A percentile compares a stretch with the other conserved stretches of the same genome.
Evolutionary conservation across 108 stramenopile species (phyloP).

Genomic region (Schizochytrium sp.): DNA sequence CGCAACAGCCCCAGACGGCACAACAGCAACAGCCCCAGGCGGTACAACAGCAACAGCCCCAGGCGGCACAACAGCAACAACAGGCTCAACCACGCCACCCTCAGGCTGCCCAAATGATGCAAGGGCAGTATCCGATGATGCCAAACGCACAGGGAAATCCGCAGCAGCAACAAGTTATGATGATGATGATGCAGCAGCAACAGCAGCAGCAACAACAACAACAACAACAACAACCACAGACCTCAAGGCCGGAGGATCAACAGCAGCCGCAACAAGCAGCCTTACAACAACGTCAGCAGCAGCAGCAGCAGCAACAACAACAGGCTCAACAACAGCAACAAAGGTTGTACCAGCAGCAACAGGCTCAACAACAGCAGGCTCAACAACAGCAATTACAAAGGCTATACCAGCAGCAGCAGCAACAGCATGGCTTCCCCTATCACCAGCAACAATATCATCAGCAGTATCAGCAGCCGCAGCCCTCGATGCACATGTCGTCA

Average conservation of each 20-base stretch:
- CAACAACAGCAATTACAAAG: neutral
- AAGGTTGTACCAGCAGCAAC: neutral
- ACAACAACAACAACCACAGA: neutral
- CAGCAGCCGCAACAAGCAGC: neutral
- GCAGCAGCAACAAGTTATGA: conserved; percentile 31
- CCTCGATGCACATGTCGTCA: no score
- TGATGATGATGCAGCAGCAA: conserved; percentile 51
- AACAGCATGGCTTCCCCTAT: neutral
- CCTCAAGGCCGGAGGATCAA: neutral
- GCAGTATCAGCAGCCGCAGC: neutral
- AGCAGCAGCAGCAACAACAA: neutral
- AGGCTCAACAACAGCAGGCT: neutral
- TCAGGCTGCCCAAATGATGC: conserved; percentile 18
- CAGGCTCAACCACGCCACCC: neutral
- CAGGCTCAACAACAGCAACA: neutral
- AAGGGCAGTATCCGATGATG: conserved; percentile 20
- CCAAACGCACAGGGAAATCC: neutral
- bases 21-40: neutral
- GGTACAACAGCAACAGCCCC: neutral
- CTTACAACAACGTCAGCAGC: neutral
- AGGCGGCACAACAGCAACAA: neutral
- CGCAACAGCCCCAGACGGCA: neutral
- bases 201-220: conserved; percentile 41
- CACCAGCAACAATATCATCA: neutral
- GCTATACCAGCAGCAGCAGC: neutral